These are phyloP conservation scores for Neurospora sublineolata DNA, from an alignment of 495 filamentous ascomycete genomes.

Conservation along the genomic window DNA sequence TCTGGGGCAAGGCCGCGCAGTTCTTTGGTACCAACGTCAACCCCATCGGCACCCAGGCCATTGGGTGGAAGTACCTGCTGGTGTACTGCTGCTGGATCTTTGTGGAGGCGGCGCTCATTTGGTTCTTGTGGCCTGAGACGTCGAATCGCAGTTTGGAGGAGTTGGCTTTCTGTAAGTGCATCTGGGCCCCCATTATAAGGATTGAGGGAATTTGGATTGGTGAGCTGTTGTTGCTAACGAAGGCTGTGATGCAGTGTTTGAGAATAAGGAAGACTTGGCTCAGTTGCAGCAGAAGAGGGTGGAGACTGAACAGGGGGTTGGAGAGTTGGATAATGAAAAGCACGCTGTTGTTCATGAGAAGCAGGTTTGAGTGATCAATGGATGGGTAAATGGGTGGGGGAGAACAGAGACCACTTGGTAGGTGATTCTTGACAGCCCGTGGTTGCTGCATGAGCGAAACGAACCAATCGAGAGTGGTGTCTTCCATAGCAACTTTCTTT, in stretches of 20 bases:
- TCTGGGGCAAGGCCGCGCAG: conserved; percentile 40
- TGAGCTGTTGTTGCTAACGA: neutral
- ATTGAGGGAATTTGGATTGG: neutral
- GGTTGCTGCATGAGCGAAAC: too few species aligned
- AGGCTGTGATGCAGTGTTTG: conserved; percentile 11
- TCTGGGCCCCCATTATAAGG: neutral
- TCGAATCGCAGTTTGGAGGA: conserved; percentile 51
- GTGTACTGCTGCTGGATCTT: conserved; percentile 46
- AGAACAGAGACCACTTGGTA: neutral
- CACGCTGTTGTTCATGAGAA: neutral
- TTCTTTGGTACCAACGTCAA: conserved; percentile 50
- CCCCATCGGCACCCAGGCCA: conserved; percentile 49
- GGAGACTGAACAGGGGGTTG: neutral
- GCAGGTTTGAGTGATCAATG: neutral
- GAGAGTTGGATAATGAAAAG: neutral
- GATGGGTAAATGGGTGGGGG: neutral
- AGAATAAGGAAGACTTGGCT: conserved; percentile 13
- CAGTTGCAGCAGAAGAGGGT: conserved; percentile 2
- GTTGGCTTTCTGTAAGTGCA: conserved; percentile 47
- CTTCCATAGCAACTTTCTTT: too few species aligned
- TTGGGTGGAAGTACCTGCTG: conserved; percentile 48
- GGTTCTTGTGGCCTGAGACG: conserved; percentile 55
- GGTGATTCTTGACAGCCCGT: neutral
- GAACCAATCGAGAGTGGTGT: too few species aligned
- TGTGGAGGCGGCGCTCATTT: conserved; percentile 46